Base-by-base conservation (phyloP, 306 rosid genomes). In the Cucurbita moschata region DNA sequence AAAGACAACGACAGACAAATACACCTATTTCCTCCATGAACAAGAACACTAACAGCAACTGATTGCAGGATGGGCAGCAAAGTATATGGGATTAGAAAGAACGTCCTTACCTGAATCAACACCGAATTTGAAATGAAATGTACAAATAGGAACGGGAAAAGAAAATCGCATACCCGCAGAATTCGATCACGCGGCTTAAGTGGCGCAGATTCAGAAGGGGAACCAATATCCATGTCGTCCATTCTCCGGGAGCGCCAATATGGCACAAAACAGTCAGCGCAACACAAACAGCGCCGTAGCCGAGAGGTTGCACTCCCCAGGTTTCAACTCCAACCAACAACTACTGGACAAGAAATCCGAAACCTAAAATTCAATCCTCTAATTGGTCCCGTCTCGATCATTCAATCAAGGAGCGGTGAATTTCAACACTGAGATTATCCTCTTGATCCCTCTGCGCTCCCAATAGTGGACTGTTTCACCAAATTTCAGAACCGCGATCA, bases 171-270 rank as follows among this genome's bases (percentile, higher is more conserved):
- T 50, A 94, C 98, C 96, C 61, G 79, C 23, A 94, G 30, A 77
- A 91, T 76, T 80, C 88, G 96, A 89, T 91, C 95, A 63, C 88
- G 90, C n/a, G 86, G 77, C 65, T 30, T 76, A 80, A 88, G 80
- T 6, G 81, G 51, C 19, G 73, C 73, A 6, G 85, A 79, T 35
- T 83, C 86, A 8, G 86, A 40, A 65, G 89, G 75, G 1, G 84
- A 74, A 78, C 92, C 91, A 77, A 87, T 79, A 47, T 91, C 96
- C 97, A 91, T 91, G 55, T 81, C 77, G 15, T 85, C 88, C 11
- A 79, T 87, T 85, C 85, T 76, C 63, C 75, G 39, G 54, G 80
- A 81, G 78, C 87, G 84, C 79, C 83, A 84, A 77, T 78, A 82
- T 38, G 91, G 83, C 79, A 72, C 64, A 74, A 85, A 49, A 82